Base-by-base conservation (phyloP, 1,284 basidiomycete genomes). In the Entoloma clypeatum region DNA sequence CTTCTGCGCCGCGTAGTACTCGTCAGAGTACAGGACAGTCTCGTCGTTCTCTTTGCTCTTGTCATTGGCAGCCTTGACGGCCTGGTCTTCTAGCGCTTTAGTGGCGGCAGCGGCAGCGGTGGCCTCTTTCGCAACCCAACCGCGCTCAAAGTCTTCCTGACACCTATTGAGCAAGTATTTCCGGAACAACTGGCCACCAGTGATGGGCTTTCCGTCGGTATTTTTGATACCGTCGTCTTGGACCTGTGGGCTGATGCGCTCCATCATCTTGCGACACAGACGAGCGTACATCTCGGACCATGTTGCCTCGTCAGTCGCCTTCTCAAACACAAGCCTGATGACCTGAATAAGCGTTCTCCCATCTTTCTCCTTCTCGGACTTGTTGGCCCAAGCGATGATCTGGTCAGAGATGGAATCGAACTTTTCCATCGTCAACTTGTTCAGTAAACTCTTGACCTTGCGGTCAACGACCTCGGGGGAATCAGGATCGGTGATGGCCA, bases 211-310 rank as follows among this genome's bases (percentile, higher is more conserved):
- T 58, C 87, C 90, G 49, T 93, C 89, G 7, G 69, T 35, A 47
- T 76, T 80, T 68, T 72, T 77, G 64, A 91, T 85, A 13, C 82
- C 79, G 51, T 92, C 90, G 61, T 98, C 94, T 54, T 84, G 84
- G 17, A 98, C 89, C 34, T 85, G 81, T 28, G 82, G 73, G 53
- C 84, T 91, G 56, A 97, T 83, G 58, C 81, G 78, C 63, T 92
- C 89, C 79, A 92, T 87, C 75, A 98, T 86, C 75, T 93, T 92
- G 49, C 90, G 77, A 61, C 93, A 97, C 33, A 99, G 72, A 37
- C 87, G 82, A 19, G 95, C 95, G 63, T 98, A 97, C 90, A 97
- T 96, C 71, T 92, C 89, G 7, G 89, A 93, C 86, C 90, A 96
- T 25, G 85, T 81, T 11, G 91, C 91, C 65, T 98, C 93, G 65